Conservation (phyloP, 768 basidiomycete genomes). For the Lenzites betulinus region DNA sequence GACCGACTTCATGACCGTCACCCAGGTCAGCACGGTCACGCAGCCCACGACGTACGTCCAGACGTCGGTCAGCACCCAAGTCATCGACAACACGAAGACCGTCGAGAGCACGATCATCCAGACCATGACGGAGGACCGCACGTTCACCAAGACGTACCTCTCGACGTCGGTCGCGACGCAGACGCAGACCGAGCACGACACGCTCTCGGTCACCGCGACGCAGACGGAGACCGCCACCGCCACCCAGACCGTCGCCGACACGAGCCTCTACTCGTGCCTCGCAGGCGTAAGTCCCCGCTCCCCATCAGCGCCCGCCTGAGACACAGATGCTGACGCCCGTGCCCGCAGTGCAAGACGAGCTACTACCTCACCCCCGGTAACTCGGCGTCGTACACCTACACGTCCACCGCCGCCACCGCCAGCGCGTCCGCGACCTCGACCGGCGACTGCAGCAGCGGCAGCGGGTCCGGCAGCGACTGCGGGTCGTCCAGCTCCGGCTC, state of each 20-base stretch:
- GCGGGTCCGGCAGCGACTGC: slow-evolving; percentile 16
- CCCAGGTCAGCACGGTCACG: slow-evolving; percentile 48
- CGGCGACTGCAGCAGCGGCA: slow-evolving; percentile 18
- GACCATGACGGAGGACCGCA: slow-evolving; percentile 50
- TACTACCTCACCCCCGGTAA: slow-evolving; percentile 56
- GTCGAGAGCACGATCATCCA: slow-evolving; percentile 57
- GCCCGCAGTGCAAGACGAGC: slow-evolving; percentile 54
- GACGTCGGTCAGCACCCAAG: slow-evolving; percentile 55
- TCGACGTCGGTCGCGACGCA: slow-evolving; percentile 46
- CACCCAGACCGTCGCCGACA: slow-evolving; percentile 44
- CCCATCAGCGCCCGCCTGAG: background rate
- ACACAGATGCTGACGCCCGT: background rate
- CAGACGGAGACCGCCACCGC: slow-evolving; percentile 47
- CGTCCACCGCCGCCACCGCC: slow-evolving; percentile 20
- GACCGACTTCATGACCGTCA: slow-evolving; percentile 51
- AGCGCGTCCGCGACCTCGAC: slow-evolving; percentile 16
- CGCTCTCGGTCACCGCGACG: slow-evolving; percentile 44
- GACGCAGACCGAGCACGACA: slow-evolving; percentile 43
- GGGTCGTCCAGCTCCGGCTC: slow-evolving; percentile 1
- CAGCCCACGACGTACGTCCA: slow-evolving; percentile 61
- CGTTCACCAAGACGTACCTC: slow-evolving; percentile 50
- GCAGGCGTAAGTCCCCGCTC: slow-evolving; percentile 13
- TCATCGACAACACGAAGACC: slow-evolving; percentile 65
- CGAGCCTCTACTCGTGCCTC: slow-evolving; percentile 31
- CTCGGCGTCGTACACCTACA: slow-evolving; percentile 49